Evolutionary conservation across 1,284 basidiomycete genomes (phyloP).

Genomic region (Rhodotorula sp.): DNA sequence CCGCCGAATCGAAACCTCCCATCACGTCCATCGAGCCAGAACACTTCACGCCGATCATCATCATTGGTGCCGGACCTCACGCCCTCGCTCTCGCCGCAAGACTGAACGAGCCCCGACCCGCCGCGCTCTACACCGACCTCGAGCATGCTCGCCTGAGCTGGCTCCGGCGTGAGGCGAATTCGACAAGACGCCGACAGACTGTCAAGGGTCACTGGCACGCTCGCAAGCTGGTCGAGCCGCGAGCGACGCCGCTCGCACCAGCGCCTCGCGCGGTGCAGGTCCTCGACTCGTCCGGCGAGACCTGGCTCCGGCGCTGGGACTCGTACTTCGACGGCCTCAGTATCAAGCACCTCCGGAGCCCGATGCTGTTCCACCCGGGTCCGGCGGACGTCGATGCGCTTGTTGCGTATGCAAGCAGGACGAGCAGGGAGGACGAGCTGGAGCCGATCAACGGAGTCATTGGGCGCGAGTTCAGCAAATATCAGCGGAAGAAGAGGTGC

Average conservation of each 20-base stretch:
- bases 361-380: constrained; percentile 50
- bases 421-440: constrained; percentile 41
- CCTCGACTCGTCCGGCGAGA: constrained; percentile 32
- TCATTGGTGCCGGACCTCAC: constrained; percentile 44
- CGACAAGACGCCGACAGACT: neutral
- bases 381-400: constrained; percentile 48
- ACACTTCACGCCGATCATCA: constrained; percentile 22
- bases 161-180: constrained; percentile 25
- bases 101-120: constrained; percentile 41
- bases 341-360: constrained; percentile 47
- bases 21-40: neutral
- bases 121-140: constrained; percentile 45
- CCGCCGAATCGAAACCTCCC: neutral
- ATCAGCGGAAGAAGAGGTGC: constrained; percentile 46
- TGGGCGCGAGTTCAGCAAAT: constrained; percentile 49
- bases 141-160: constrained; percentile 45
- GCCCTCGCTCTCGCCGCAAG: constrained; percentile 42
- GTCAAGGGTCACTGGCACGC: constrained; percentile 35
- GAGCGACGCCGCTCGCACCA: constrained; percentile 4
- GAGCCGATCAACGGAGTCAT: constrained; percentile 48
- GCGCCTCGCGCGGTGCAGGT: constrained; percentile 23
- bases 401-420: constrained; percentile 43
- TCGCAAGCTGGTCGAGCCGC: constrained; percentile 24
- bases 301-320: constrained; percentile 42
- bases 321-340: constrained; percentile 38